A percentile compares a stretch with the other conserved stretches of the same genome.
These are phyloP conservation scores for Neurospora sp. DNA, from an alignment of 495 filamentous ascomycete genomes.

Conservation along the genomic window DNA sequence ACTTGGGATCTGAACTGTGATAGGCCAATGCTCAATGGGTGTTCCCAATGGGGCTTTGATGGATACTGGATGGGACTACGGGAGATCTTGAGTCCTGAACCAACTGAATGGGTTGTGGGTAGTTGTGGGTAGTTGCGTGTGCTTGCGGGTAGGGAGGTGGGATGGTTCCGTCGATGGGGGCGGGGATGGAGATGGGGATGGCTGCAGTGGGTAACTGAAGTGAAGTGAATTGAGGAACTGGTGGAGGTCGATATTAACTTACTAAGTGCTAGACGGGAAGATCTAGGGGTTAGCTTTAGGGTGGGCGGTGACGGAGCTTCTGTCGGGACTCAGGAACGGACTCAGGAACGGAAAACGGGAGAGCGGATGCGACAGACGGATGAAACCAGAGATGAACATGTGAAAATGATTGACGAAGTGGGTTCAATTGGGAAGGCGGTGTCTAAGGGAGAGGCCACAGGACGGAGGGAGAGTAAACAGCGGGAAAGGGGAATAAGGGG, in stretches of 20 bases:
- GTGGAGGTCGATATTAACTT: neutral
- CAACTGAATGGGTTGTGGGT: neutral
- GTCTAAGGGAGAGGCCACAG: neutral
- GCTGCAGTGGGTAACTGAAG: neutral
- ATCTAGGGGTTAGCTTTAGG: neutral
- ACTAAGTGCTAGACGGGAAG: neutral
- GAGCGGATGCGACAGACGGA: neutral
- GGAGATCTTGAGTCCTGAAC: neutral
- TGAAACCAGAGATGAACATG: neutral
- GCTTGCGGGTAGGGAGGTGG: neutral
- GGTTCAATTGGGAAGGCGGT: neutral
- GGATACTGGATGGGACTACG: neutral
- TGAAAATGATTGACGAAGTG: neutral
- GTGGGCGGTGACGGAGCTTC: neutral
- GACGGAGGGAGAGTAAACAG: too few species aligned
- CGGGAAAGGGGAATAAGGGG: too few species aligned
- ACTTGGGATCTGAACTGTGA: neutral
- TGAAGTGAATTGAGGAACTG: neutral
- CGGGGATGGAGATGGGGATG: neutral
- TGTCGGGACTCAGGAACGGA: neutral
- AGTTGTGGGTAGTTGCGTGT: neutral
- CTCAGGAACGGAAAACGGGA: neutral
- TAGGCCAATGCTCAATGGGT: neutral
- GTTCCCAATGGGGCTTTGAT: neutral
- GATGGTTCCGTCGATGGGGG: neutral